phyloP scores from a whole-genome alignment of 2,329 filamentous ascomycete species.

The Raffaelea arxii region DNA sequence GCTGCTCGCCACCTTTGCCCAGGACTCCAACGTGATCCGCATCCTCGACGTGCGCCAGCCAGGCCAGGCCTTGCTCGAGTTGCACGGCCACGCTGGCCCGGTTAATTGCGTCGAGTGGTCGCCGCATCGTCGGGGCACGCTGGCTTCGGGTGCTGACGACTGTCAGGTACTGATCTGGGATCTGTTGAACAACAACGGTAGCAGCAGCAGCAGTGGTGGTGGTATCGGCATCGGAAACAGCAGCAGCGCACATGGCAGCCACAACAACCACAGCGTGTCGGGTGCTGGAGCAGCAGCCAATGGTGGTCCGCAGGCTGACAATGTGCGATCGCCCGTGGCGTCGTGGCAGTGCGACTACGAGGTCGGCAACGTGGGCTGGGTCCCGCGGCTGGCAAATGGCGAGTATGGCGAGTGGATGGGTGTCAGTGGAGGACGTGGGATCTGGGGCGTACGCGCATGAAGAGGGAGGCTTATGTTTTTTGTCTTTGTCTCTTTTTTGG shows the following conservation, averaged over 20 bases:
- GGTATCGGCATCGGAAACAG: not conserved
- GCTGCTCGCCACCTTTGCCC: slow-evolving; percentile 91
- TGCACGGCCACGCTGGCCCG: slow-evolving; percentile 75
- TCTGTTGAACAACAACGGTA: slow-evolving; percentile 57
- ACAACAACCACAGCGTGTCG: slow-evolving; percentile 9
- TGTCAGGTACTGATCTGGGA: slow-evolving; percentile 92
- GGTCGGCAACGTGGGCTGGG: slow-evolving; percentile 77
- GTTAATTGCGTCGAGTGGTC: slow-evolving; percentile 97
- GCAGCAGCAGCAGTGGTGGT: slow-evolving; percentile 2
- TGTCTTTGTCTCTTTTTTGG: too few species aligned
- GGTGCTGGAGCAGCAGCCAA: slow-evolving; percentile 29
- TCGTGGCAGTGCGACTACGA: slow-evolving; percentile 84
- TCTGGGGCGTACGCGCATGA: slow-evolving; percentile 58
- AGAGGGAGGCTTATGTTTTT: not conserved
- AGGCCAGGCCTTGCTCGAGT: slow-evolving; percentile 85
- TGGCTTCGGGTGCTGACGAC: slow-evolving; percentile 89
- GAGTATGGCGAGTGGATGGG: slow-evolving; percentile 78
- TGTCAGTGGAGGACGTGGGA: slow-evolving; percentile 67
- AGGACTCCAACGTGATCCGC: slow-evolving; percentile 84
- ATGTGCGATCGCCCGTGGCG: slow-evolving; percentile 57
- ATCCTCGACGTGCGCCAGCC: slow-evolving; percentile 95
- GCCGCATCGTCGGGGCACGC: slow-evolving; percentile 66
- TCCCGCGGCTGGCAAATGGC: slow-evolving; percentile 56
- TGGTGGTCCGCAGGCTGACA: slow-evolving; percentile 42
- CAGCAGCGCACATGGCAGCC: not conserved